Base-by-base conservation (phyloP, 768 basidiomycete species). In the Psilocybe azurescens region DNA sequence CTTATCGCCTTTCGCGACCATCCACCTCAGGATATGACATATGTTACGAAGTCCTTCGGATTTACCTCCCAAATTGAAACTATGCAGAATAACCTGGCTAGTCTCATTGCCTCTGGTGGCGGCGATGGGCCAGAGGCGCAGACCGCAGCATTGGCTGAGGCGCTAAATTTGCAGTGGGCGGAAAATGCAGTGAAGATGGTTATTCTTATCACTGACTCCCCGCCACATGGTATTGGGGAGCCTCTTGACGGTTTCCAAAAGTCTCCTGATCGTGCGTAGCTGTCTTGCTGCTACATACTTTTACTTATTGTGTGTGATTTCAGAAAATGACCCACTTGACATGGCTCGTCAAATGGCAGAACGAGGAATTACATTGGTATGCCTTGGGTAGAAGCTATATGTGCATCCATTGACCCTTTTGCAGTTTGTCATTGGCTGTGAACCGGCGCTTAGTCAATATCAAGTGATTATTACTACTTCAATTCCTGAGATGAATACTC, bases 121-220 rank as follows among this genome's bases (percentile, higher is more conserved):
- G 79, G 80, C 2, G 86, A 87, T 69, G 85, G 83, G 0, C 86
- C 86, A 0, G 86, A 88, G 66, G 85, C 85, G 5, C 80, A 84
- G 33, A 86, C 83, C 2, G 83, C 83, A 4, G 86, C 81, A 18
- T 72, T 87, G 63, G 77, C 80, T 14, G 82, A 79, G 41, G 79
- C 81, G 3, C 63, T 85, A 59, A 75, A 78, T 33, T 70, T 84
- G 67, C 74, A 79, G 28, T 88, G 86, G 86, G 75, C 80, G 38
- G 74, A 77, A 18, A 69, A 74, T 5, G 82, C 84, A 3, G 75
- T 79, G 4, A 86, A 85, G 75, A 82, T 87, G 73, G 78, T 79
- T 16, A 79, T 88, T 1, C 73, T 86, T 16, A 82, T 87, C 50
- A 83, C 86, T 11, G 86, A 87, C 70, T 79, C 86, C 1, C 85